A percentile compares a stretch with the other conserved stretches of the same genome.
phyloP scores from a whole-genome alignment of 225 moss, liverwort and hornwort genomes.

The Ulota crispa region DNA sequence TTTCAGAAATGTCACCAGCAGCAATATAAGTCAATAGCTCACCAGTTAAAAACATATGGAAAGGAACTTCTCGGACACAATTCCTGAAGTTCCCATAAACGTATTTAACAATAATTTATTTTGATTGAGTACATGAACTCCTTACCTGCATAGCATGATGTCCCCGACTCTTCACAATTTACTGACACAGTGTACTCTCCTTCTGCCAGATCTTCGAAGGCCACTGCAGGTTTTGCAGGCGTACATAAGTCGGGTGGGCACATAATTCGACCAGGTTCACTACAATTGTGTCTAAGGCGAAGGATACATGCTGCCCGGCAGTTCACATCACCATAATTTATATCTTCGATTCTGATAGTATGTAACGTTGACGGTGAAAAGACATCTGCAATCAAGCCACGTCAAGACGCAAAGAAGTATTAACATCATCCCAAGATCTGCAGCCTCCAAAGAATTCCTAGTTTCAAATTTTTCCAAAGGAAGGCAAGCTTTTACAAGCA shows the following conservation, averaged over 20 bases:
- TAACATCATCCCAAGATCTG: conserved; percentile 1
- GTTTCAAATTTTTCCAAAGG: neutral
- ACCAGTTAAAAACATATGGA: neutral
- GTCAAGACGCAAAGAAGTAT: neutral
- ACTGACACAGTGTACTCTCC: conserved; percentile 44
- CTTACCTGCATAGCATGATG: conserved; percentile 48
- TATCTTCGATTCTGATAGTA: conserved; percentile 37
- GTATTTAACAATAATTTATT: neutral
- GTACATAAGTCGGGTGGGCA: conserved; percentile 32
- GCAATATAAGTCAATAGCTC: neutral
- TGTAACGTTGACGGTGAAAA: conserved; percentile 34
- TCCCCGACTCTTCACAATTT: conserved; percentile 35
- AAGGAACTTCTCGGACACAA: neutral
- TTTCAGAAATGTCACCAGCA: neutral
- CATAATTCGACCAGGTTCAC: conserved; percentile 32
- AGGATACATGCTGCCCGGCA: conserved; percentile 45
- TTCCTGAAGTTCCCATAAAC: neutral
- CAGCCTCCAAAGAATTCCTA: neutral
- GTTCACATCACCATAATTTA: conserved; percentile 34
- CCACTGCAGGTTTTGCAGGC: conserved; percentile 36
- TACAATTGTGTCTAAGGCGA: conserved; percentile 42
- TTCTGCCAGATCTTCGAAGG: conserved; percentile 39
- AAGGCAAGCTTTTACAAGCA: conserved; percentile 8
- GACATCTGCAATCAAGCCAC: conserved; percentile 30
- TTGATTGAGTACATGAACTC: neutral